Evolutionary conservation across 352 stramenopile species (phyloP), one percentile per base, ranked within the genome.

Genomic region (Peronosclerospora sorghi): DNA sequence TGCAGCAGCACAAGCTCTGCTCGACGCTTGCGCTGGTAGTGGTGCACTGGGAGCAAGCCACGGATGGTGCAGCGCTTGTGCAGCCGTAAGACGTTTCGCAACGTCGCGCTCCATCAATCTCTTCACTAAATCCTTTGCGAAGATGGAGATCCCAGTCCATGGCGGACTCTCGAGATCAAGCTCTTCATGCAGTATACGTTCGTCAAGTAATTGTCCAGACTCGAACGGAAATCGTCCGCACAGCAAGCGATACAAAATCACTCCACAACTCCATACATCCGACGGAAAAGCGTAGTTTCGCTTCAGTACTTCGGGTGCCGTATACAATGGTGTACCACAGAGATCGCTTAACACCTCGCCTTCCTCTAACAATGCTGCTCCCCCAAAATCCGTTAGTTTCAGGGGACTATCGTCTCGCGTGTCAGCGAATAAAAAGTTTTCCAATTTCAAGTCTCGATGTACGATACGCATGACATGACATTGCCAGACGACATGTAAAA

Each of bases 401-500:
- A 88, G 62, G 10, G 74, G 72, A 34, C 73, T 85, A 15, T 64
- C 61, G 7, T 76, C 58, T 14, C 68, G 62, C 2, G 32, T 34
- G 42, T 86, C 88, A 66, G 98, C 96, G 20, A 99, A 64, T 32
- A 98, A 73, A 35, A 98, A 56, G 63, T 98, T 98, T 43, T 98
- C 94, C 3, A 95, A 95, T 62, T 99, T 98, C 24, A 99, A 73
- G 68, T 98, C 96, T 51, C 96, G 82, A 57, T 99, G 96, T 32
- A 99, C 96, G 49, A 99, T 97, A 52, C 95, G 92, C 60, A 98
- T 93, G 56, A 97, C 98, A 69, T 99, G 96, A 57, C 95, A 99
- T 66, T 99, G 99, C 69, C 98, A 95, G 26, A 99, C 88, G n/a
- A 94, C 96, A 1, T 89, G 73, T 14, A 89, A 41, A 23, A 89